A percentile compares a stretch with the other conserved stretches of the same genome.
These are phyloP conservation scores for Hypoxylon sp. DNA, from an alignment of 2,329 filamentous ascomycete species.

Conservation along the genomic window DNA sequence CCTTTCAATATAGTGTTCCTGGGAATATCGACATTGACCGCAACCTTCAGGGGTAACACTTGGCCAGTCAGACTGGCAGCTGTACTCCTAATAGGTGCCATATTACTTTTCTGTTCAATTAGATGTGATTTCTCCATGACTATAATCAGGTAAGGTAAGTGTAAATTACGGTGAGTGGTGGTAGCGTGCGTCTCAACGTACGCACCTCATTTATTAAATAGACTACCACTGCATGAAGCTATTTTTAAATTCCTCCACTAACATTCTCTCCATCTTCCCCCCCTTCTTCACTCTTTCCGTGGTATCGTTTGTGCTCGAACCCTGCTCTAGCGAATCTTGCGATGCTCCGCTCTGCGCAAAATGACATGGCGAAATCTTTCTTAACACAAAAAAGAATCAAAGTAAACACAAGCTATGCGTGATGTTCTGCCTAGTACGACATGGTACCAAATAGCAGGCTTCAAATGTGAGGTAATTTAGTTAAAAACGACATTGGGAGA, in stretches of 20 bases:
- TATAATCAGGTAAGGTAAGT: neutral
- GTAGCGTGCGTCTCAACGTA: constrained; percentile 22
- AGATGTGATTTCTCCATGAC: too few species aligned
- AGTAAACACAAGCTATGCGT: constrained; percentile 16
- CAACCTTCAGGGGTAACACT: too few species aligned
- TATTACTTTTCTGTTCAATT: too few species aligned
- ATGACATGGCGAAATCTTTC: constrained; percentile 12
- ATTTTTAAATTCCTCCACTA: constrained; percentile 30
- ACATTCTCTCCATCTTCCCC: constrained; percentile 13
- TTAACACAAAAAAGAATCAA: constrained; percentile 23
- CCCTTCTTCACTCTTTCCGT: constrained; percentile 14
- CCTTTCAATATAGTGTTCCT: too few species aligned
- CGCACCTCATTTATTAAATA: constrained; percentile 39
- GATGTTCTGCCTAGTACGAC: constrained; percentile 13
- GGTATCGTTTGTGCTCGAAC: constrained; percentile 38
- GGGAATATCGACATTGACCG: too few species aligned
- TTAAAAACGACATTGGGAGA: constrained; percentile 17
- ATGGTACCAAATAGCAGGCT: constrained; percentile 31
- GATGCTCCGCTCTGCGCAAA: constrained; percentile 19
- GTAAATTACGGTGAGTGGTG: constrained; percentile 10
- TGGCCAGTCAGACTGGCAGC: too few species aligned
- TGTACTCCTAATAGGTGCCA: too few species aligned
- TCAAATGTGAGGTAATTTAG: constrained; percentile 8
- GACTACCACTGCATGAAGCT: constrained; percentile 37
- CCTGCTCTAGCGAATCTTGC: constrained; percentile 22